Percentiles rank a stretch among this genome's conserved stretches.
Conservation (phyloP, 2,329 filamentous ascomycete genomes). For the Scedosporium aurantiacum region DNA sequence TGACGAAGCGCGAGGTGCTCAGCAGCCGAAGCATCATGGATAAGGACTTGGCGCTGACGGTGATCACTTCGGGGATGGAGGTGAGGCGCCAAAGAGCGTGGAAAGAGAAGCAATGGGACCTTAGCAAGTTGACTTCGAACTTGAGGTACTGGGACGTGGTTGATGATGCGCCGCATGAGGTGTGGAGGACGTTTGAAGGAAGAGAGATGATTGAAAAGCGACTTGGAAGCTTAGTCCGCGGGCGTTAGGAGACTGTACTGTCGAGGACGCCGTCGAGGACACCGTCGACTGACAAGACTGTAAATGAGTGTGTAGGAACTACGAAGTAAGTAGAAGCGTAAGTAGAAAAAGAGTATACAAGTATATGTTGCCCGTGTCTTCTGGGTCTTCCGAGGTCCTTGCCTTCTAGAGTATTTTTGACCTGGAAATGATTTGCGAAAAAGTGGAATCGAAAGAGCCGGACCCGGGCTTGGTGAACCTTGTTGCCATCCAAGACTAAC, state of each 20-base stretch:
- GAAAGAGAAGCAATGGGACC: conserved; percentile 75
- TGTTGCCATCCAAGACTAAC: no score
- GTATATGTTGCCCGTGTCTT: no score
- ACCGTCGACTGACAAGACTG: neutral
- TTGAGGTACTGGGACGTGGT: conserved; percentile 80
- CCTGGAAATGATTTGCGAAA: no score
- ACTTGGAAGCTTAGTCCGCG: neutral
- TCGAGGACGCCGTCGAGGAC: neutral
- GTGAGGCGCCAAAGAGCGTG: conserved; percentile 58
- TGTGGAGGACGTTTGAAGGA: conserved; percentile 48
- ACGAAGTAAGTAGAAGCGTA: no score
- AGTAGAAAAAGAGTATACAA: no score
- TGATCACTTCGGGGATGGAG: conserved; percentile 72
- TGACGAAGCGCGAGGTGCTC: conserved; percentile 72
- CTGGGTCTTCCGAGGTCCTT: no score
- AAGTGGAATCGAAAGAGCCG: neutral
- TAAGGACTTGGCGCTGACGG: conserved; percentile 60
- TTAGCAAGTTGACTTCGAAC: conserved; percentile 70
- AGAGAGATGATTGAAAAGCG: conserved; percentile 2
- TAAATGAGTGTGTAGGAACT: no score
- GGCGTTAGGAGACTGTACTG: neutral
- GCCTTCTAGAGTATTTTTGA: no score
- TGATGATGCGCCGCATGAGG: conserved; percentile 69
- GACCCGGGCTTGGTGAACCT: no score
- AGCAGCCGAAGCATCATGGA: conserved; percentile 72